Evolutionary conservation across 2,329 filamentous ascomycete genomes (phyloP), one percentile per base, ranked within the genome.

Genomic region (Neopestalotiopsis rosae): DNA sequence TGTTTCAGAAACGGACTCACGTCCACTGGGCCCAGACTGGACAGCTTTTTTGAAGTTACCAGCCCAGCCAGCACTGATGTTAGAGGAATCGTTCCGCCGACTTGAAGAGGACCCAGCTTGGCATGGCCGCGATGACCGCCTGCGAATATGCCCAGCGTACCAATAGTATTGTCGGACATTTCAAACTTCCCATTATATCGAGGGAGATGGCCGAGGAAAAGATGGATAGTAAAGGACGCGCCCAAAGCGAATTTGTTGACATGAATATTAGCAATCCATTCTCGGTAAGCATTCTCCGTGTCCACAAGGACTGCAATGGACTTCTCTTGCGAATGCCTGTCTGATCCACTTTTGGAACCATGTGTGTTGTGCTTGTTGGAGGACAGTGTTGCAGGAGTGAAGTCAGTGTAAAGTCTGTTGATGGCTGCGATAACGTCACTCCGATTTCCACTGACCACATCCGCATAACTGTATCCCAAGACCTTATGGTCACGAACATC

Each of bases 381-480:
- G 17, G 61, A 34, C 62, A 70, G 32, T 20, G 30, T 64, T 7
- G 63, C 66, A 13, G 69, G 62, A 30, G 62, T 70, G 52, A 58
- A 66, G 28, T 58, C 59, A 12, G 66, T 63, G 32, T 83, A 82
- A 74, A 82, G 81, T 14, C 72, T 72, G 32, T 62, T 67, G 42
- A 62, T 45, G 65, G 42, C 52, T n/a, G 38, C 30, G 45, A 69
- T 68, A 40, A 67, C 64, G 52, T 71, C 38, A 38, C 64, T 75
- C 69, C 72, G 79, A 75, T 74, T 79, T 76, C 81, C 82, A 68
- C 81, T 80, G 17, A 82, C 73, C 40, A 90, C 87, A 72, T 95
- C 93, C 0, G 89, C 84, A 76, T 97, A 97, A 0, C 89, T 90
- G 77, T 96, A 96, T 14, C 90, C 90, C 78, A 96, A 92, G 1